Evolutionary conservation across 2,329 filamentous ascomycete genomes (phyloP), one percentile per base, ranked within the genome.

Genomic region (Clathrospora elynae): DNA sequence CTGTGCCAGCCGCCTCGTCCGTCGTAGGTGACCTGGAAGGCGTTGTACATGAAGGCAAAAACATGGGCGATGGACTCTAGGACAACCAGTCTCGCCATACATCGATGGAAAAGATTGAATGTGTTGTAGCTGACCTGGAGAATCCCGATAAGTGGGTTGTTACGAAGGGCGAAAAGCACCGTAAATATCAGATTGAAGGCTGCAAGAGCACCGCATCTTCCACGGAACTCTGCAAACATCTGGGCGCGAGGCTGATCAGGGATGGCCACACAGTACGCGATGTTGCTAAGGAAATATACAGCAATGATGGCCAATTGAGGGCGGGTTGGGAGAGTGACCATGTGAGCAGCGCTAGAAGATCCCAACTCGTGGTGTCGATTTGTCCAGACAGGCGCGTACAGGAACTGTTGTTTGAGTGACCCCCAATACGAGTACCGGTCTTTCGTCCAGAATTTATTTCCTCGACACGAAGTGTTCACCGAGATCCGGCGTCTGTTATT

Each of bases 51-150:
- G 66, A 77, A 87, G 22, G 84, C 78, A 11, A 81, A 60, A 2
- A 80, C 81, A 67, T 90, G 87, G 20, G 78, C 73, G 10, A 88
- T 51, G 11, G 81, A 75, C 64, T 90, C 84, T 6, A 87, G 67
- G 6, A 85, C 78, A 28, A 86, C 85, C 39, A 90, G 86, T 35
- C 87, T 81, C 46, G 86, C 87, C 35, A 87, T 78, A 86, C 86
- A 90, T 49, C 86, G 80, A 70, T 90, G 87, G 45, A 90, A 75
- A 38, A 90, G 72, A 70, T 90, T 90, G 75, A 87, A 89, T 0
- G 85, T 87, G 66, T 90, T 86, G 66, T 89, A 90, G 10, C 84
- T 87, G 42, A 90, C 81, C 48, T 82, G 81, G 28, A 88, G 74
- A 49, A 85, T 71, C 41, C 75, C 73, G 61, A 90, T 88, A 46